These are phyloP conservation scores for Komagataella pastoris DNA, from an alignment of 805 yeast species.

Conservation along the genomic window DNA sequence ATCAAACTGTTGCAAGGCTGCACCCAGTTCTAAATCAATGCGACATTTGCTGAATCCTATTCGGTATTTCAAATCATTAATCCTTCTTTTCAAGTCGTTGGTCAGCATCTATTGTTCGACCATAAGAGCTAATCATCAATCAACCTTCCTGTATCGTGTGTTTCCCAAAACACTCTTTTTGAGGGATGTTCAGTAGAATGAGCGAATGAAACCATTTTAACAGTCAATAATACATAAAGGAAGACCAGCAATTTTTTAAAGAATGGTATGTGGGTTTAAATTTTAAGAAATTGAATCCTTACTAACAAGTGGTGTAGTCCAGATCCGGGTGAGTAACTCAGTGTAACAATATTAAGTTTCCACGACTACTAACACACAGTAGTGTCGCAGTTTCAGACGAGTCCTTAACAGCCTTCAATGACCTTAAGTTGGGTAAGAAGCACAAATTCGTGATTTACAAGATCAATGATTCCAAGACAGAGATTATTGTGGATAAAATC, in stretches of 20 bases:
- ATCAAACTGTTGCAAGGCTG: neutral
- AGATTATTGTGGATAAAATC: constrained; percentile 78
- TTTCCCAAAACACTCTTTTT: neutral
- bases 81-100: neutral
- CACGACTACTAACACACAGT: neutral
- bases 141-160: neutral
- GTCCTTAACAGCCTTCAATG: constrained; percentile 88
- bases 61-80: neutral
- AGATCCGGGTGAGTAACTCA: constrained; percentile 2
- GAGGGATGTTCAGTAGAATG: neutral
- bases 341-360: neutral
- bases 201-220: neutral
- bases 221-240: neutral
- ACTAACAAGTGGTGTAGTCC: constrained; percentile 1
- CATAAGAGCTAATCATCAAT: neutral
- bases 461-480: constrained; percentile 76
- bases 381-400: constrained; percentile 81
- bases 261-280: neutral
- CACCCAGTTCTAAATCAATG: neutral
- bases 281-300: neutral
- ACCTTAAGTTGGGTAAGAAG: constrained; percentile 88
- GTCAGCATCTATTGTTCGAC: neutral
- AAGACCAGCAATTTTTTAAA: neutral
- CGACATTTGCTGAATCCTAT: neutral
- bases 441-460: constrained; percentile 71